phyloP scores from a whole-genome alignment of 345 rosid species.

The Abelmoschus esculentus region DNA sequence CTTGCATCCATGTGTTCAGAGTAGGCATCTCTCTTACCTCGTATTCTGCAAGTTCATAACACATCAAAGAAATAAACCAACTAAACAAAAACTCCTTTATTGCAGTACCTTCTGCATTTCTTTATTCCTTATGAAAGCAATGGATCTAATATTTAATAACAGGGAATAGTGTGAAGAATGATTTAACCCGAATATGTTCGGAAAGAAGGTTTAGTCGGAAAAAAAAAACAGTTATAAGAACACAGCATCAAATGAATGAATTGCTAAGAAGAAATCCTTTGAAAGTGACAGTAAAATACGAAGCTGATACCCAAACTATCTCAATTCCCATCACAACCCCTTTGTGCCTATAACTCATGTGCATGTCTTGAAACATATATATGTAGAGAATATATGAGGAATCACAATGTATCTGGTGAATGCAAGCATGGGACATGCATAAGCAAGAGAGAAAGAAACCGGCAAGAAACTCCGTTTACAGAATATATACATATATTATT shows the following conservation, averaged over 20 bases:
- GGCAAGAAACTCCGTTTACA: not conserved
- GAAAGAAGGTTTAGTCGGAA: not conserved
- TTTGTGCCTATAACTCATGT: not conserved
- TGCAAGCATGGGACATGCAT: not conserved
- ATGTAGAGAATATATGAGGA: too few species aligned
- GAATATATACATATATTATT: not conserved
- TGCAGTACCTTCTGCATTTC: not conserved
- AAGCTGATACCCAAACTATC: not conserved
- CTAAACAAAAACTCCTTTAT: not conserved
- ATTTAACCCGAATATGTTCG: not conserved
- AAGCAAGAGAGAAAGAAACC: not conserved
- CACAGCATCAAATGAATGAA: not conserved
- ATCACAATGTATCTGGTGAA: not conserved
- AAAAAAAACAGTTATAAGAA: not conserved
- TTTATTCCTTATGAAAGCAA: not conserved
- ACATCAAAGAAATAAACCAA: constrained; percentile 11
- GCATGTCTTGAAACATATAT: not conserved
- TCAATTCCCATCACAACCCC: not conserved
- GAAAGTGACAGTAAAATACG: not conserved
- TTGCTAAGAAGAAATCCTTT: not conserved
- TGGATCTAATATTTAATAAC: not conserved
- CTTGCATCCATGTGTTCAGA: constrained; percentile 78
- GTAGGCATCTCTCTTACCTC: constrained; percentile 86
- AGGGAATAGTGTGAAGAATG: not conserved
- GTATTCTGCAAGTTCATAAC: constrained; percentile 50